Evolutionary conservation across 352 stramenopile genomes (phyloP).

Genomic region (Phytophthora pistaciae): DNA sequence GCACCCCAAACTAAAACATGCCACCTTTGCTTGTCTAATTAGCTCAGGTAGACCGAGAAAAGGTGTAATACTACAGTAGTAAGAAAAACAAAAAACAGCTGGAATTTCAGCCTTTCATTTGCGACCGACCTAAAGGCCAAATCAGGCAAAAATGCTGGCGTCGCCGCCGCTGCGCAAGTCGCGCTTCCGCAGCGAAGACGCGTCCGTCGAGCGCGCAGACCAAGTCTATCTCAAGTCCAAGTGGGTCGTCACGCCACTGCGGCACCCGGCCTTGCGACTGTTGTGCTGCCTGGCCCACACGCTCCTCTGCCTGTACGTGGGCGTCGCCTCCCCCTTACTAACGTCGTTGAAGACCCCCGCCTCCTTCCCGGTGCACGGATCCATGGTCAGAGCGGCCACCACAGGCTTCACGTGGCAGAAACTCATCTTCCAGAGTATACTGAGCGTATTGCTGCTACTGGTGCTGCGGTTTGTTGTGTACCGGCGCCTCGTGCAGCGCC

Average conservation of each 20-base stretch:
- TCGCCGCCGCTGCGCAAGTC: constrained; percentile 10
- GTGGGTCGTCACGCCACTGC: constrained; percentile 54
- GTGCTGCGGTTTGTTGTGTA: constrained; percentile 58
- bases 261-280: constrained; percentile 49
- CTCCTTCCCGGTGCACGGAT: constrained; percentile 51
- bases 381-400: constrained; percentile 30
- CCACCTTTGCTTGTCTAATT: no score
- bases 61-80: no score
- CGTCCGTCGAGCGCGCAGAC: constrained; percentile 5
- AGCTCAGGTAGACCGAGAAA: no score
- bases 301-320: constrained; percentile 45
- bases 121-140: not conserved
- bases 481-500: constrained; percentile 38
- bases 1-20: no score
- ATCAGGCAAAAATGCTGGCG: constrained; percentile 9
- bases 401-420: constrained; percentile 40
- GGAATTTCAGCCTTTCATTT: not conserved
- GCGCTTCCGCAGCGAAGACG: constrained; percentile 12
- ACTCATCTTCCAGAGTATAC: constrained; percentile 37
- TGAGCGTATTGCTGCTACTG: constrained; percentile 27
- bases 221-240: constrained; percentile 45
- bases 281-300: constrained; percentile 43
- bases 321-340: constrained; percentile 51
- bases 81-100: no score
- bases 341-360: constrained; percentile 37